Evolutionary conservation across 208 protist species (phyloP).

Genomic region (Angomonas ambiguus): DNA sequence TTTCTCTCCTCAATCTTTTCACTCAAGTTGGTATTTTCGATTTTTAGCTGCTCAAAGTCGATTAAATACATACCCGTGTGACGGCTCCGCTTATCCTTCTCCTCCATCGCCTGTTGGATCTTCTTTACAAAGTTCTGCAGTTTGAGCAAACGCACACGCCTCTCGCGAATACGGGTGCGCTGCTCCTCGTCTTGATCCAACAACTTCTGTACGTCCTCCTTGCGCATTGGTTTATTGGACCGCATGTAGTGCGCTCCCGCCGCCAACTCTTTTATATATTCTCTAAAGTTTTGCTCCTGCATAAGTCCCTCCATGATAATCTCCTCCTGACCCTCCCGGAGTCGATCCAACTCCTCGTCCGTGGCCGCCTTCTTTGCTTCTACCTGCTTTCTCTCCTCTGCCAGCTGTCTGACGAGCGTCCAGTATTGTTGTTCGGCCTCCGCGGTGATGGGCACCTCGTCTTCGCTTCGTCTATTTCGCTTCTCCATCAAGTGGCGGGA

Average conservation of each 20-base stretch:
- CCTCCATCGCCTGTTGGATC: constrained; percentile 37
- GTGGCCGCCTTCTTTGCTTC: constrained; percentile 28
- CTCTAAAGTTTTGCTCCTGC: constrained; percentile 71
- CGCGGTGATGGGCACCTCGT: constrained; percentile 36
- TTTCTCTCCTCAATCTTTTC: constrained; percentile 99
- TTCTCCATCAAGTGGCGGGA: constrained; percentile 75
- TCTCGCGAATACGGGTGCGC: constrained; percentile 66
- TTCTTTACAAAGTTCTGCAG: constrained; percentile 76
- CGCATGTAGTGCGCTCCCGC: constrained; percentile 56
- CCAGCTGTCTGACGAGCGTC: constrained; percentile 53
- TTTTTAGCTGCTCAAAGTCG: constrained; percentile 99
- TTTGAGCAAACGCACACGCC: constrained; percentile 90
- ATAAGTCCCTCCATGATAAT: constrained; percentile 52
- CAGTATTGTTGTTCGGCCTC: constrained; percentile 81
- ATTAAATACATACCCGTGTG: constrained; percentile 94
- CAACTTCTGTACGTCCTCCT: constrained; percentile 64
- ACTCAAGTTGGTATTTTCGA: constrained; percentile 98
- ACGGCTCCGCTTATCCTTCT: constrained; percentile 79
- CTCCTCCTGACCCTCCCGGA: constrained; percentile 42
- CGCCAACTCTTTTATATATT: constrained; percentile 65
- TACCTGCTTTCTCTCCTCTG: constrained; percentile 46
- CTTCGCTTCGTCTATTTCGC: constrained; percentile 70
- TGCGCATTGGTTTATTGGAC: constrained; percentile 66
- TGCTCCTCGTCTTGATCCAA: constrained; percentile 66
- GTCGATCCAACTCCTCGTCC: constrained; percentile 43